Base-by-base conservation (phyloP, 305 asterid genomes). In the Fraxinus albicans region DNA sequence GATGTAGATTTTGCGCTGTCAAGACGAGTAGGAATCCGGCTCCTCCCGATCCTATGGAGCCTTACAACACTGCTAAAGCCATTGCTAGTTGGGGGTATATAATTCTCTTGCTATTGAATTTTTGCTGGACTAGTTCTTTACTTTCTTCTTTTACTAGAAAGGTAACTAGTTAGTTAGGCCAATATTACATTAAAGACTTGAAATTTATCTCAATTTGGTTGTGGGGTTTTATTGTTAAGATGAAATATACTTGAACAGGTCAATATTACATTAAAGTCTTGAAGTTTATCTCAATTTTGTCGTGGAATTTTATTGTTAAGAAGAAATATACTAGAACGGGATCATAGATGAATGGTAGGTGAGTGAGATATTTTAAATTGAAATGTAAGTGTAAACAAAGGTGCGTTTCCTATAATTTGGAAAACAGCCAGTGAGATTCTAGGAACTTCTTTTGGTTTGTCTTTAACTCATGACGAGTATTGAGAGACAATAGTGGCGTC, bases 1-100 rank as follows among this genome's bases (percentile, higher is more conserved):
- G 99, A 0, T 96, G 99, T 88, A 88, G 99, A 72, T 96, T 96
- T 77, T 96, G 99, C 40, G 99, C 99, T 29, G 99, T 96, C 74
- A 96, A 94, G 91, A 94, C 99, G 23, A 96, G 98, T 84, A 79
- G 92, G 85, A 94, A 91, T 75, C 99, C 99, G 4, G 88, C 94
- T 77, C 98, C 98, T n/a, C 99, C 98, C 8, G 99, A 96, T 88
- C 97, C 98, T 17, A 84, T 92, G 98, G 99, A 96, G 91, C 99
- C 98, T 40, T 87, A 82, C 84, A 94, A 91, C 87, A 94, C 99
- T 65, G 99, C 99, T 27, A 85, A 91, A 84, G 99, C 98, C 42
- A 87, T 96, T 88, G 97, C 97, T 10, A 91, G 97, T 87, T 96
- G 99, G 98, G 98, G 98, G 99, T 96, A 77, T 70, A 31, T 33